Evolutionary conservation across 2,329 filamentous ascomycete species (phyloP), one percentile per base, ranked within the genome.

Genomic region (Magnaporthiopsis poae): DNA sequence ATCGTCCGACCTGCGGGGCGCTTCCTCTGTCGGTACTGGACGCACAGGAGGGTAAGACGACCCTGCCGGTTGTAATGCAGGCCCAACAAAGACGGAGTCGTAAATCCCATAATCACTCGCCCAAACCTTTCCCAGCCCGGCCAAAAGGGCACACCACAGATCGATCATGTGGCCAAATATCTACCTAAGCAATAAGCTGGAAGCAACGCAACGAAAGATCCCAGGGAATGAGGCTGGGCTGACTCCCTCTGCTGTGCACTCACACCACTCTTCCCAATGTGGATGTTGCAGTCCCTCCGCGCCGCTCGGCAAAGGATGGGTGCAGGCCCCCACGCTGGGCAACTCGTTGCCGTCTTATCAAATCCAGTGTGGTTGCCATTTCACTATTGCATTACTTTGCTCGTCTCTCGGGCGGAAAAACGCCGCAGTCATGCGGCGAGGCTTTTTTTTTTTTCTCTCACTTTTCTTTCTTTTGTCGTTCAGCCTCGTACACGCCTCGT

Each of bases 91-190:
- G 15, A 52, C 11, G 39, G 39, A 52, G 4, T 52, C 18, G 39
- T 5, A 18, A 35, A 35, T 12, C 21, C 39, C 15, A 9, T 52
- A 18, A 52, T 8, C 39, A 21, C 39, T 52, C 15, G 15, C 39
- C 18, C 18, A 15, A 21, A 52, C 11, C 3, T 12, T 36, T 13
- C 12, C 11, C 21, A 27, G 56, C 21, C 56, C 18, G 56, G 56
- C 12, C 56, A 60, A 60, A 60, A 4, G 31, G 29, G 60, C 60
- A 62, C 60, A 31, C 60, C 29, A 62, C 31, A 21, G 31, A 29
- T 62, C 29, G 29, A 33, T 62, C 60, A 62, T 62, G 60, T 62
- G 60, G 60, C 59, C 59, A 8, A 60, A 25, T 9, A 27, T 60
- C n/a, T 46, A 31, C 31, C 31, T 31, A 31, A 4, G 31, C 31